phyloP scores from a whole-genome alignment of 2,329 filamentous ascomycete species.

The Trichophyton simii region DNA sequence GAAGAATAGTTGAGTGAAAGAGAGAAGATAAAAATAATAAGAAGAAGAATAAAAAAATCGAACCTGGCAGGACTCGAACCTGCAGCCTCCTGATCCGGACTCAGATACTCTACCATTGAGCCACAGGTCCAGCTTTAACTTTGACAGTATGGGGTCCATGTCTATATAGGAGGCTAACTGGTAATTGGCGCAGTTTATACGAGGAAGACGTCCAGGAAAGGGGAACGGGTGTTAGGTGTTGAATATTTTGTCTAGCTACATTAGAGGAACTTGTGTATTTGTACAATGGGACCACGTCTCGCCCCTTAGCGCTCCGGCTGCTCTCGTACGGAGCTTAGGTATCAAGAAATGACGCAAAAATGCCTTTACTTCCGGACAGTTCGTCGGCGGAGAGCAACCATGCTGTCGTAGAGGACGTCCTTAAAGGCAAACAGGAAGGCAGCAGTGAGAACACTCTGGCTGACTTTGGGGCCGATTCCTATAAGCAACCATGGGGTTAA shows the following conservation, averaged over 20 bases:
- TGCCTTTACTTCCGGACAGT: conserved; percentile 22
- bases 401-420: conserved; percentile 71
- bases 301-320: neutral
- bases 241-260: neutral
- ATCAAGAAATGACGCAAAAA: neutral
- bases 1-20: too few relatives aligned
- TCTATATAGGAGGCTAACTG: neutral
- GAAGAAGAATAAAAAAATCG: neutral
- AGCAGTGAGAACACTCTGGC: conserved; percentile 90
- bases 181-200: too few relatives aligned
- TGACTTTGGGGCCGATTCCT: conserved; percentile 94
- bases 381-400: conserved; percentile 25
- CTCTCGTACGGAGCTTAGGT: too few relatives aligned
- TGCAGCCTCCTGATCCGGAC: conserved; percentile 6
- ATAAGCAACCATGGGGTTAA: conserved; percentile 4
- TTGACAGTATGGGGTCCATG: neutral
- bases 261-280: neutral
- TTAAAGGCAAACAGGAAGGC: conserved; percentile 97
- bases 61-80: conserved; percentile 7
- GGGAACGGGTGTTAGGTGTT: too few relatives aligned
- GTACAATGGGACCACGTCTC: neutral
- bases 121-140: conserved; percentile 6
- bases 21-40: too few relatives aligned
- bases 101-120: conserved; percentile 7
- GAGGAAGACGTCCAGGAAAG: neutral